Conservation (phyloP, 2,329 filamentous ascomycete genomes). For the Pseudogymnoascus sp. region DNA sequence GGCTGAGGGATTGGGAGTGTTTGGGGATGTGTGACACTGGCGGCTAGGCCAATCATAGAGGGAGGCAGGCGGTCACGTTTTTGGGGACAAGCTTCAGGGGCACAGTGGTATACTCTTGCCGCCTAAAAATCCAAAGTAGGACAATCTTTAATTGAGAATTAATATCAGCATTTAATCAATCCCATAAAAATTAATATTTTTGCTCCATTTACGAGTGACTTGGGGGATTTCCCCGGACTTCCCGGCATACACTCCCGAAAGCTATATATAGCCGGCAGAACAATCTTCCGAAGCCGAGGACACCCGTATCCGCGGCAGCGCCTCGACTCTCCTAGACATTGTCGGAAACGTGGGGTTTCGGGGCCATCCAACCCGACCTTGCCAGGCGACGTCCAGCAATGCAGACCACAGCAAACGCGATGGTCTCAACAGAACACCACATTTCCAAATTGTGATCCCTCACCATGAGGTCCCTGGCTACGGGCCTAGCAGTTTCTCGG, state of each 20-base stretch:
- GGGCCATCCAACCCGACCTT: not conserved
- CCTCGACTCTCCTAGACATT: not conserved
- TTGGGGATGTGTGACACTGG: not conserved
- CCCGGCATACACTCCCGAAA: too few species aligned
- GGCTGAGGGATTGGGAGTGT: not conserved
- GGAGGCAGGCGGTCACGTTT: not conserved
- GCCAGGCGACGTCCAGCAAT: not conserved
- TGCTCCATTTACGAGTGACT: not conserved
- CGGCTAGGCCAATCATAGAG: not conserved
- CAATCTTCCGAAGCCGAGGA: not conserved
- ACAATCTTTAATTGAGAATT: not conserved
- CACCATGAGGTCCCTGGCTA: conserved; percentile 1
- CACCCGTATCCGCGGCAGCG: not conserved
- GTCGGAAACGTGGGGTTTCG: not conserved
- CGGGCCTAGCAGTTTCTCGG: not conserved
- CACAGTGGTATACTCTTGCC: not conserved
- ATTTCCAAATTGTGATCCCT: conserved; percentile 1
- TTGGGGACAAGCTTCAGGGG: not conserved
- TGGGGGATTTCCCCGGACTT: not conserved
- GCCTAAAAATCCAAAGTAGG: not conserved
- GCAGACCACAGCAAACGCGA: not conserved
- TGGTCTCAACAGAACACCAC: not conserved
- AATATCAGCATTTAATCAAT: not conserved
- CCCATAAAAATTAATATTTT: not conserved
- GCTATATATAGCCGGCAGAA: not conserved